Evolutionary conservation across 371 early-diverging fungal species (phyloP).

Genomic region (Mucor velutinosus): DNA sequence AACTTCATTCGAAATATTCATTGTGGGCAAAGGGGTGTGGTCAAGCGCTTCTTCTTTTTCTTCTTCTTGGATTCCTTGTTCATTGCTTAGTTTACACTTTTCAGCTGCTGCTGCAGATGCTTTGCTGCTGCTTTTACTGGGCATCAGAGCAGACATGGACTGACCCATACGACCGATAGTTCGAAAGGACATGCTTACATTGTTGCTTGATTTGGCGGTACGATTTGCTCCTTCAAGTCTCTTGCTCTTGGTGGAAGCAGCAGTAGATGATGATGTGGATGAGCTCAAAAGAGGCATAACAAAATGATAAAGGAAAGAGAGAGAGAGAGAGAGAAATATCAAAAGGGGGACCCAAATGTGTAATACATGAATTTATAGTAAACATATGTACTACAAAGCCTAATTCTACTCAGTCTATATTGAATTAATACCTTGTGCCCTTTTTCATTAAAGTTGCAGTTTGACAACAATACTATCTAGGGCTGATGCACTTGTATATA

Average conservation of each 20-base stretch:
- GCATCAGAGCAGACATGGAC: constrained; percentile 16
- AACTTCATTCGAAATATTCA: constrained; percentile 3
- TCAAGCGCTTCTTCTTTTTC: constrained; percentile 43
- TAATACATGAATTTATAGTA: neutral
- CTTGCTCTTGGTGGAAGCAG: constrained; percentile 65
- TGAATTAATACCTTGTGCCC: neutral
- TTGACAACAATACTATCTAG: neutral
- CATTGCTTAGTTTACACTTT: neutral
- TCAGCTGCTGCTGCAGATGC: neutral
- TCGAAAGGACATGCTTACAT: constrained; percentile 21
- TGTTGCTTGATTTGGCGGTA: constrained; percentile 75
- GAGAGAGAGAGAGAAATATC: neutral
- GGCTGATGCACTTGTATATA: neutral
- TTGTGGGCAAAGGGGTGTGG: constrained; percentile 24
- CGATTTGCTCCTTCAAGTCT: constrained; percentile 88
- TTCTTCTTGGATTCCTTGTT: constrained; percentile 10
- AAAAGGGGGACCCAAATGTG: neutral
- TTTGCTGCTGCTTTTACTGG: constrained; percentile 5
- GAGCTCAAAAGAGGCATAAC: constrained; percentile 12
- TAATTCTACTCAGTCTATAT: neutral
- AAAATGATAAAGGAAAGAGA: neutral
- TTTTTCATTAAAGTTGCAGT: neutral
- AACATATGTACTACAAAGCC: neutral
- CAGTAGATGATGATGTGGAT: constrained; percentile 79
- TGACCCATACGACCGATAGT: constrained; percentile 21